Percentiles rank a stretch among this genome's conserved stretches.
Conservation (phyloP, 2,329 filamentous ascomycete genomes). For the Alternaria brassicicola region DNA sequence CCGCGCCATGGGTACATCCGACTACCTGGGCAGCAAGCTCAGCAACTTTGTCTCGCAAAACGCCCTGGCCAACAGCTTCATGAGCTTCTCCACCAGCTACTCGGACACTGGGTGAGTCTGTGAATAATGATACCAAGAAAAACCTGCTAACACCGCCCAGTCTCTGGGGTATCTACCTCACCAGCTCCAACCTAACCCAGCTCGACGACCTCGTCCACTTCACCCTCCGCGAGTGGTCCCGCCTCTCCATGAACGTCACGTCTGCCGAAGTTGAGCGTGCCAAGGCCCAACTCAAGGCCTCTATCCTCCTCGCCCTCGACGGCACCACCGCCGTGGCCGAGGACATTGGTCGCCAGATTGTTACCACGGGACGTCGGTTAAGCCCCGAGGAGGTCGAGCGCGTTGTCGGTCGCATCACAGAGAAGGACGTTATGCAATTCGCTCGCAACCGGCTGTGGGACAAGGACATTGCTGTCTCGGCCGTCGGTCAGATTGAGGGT, state of each 20-base stretch:
- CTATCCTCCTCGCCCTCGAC: constrained; percentile 94
- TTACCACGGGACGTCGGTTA: constrained; percentile 94
- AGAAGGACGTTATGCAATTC: constrained; percentile 97
- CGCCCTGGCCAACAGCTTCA: constrained; percentile 98
- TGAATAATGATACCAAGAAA: background rate
- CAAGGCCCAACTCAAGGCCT: constrained; percentile 99
- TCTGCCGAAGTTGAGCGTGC: constrained; percentile 95
- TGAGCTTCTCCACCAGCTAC: constrained; percentile 99
- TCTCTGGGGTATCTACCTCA: constrained; percentile 99
- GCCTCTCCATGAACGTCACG: constrained; percentile 85
- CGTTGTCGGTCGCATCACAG: constrained; percentile 83
- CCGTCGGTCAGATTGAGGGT: constrained; percentile 91
- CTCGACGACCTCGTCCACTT: constrained; percentile 98
- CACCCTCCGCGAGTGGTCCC: constrained; percentile 96
- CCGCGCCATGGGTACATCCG: constrained; percentile 96
- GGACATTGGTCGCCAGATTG: constrained; percentile 97
- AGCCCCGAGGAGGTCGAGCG: constrained; percentile 93
- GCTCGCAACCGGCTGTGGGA: constrained; percentile 96
- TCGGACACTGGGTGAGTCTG: constrained; percentile 92
- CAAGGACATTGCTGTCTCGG: constrained; percentile 91
- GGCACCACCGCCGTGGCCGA: constrained; percentile 97
- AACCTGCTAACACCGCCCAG: constrained; percentile 57
- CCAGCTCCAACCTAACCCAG: constrained; percentile 83
- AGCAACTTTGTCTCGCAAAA: constrained; percentile 93
- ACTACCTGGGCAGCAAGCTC: constrained; percentile 97